Base-by-base conservation (phyloP, 164 flowering plant genomes). In the Chimonanthus praecox region DNA sequence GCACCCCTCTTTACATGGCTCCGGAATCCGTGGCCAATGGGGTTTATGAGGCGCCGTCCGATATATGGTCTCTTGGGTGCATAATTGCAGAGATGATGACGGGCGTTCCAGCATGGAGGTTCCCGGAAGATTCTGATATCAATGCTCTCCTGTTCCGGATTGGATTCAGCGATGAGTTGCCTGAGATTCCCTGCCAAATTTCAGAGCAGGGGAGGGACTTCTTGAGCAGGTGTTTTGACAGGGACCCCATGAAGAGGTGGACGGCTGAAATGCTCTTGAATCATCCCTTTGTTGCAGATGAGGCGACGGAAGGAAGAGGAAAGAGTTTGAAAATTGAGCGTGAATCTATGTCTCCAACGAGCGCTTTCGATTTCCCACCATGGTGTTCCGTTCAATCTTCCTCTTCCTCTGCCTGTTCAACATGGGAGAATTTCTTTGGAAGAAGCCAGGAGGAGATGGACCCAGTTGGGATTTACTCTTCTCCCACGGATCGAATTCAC, bases 51-150 rank as follows among this genome's bases (percentile, higher is more conserved):
- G 1, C 87, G 0, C 73, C 84, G 50, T 64, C 84, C 7, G 95
- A 90, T 58, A 61, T 90, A 0, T 89, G 95, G 92, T 83, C 91
- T 1, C 78, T 89, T 6, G 92, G 92, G n/a, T 87, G 92, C 68
- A 74, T 77, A 33, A 33, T 33, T 33, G 33, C 33, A 33, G 33
- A 33, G 33, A 33, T 33, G 33, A 33, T 33, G 0, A 16, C 87
- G 0, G 33, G 33, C 33, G 33, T 33, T 33, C 33, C 88, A 10
- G 73, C 78, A 15, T 90, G 88, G 89, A 84, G 89, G 95, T 58
- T 80, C 2, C 67, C 33, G 33, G 33, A 33, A 33, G 33, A 33
- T 33, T 33, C 33, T 33, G 33, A 33, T 33, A 33, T 33, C 33
- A 33, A 33, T 33, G 1, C 33, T 33, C 33, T 33, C 33, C 33